These are phyloP conservation scores for Gossypium gossypioides DNA, from an alignment of 441 rosid species.

Conservation along the genomic window DNA sequence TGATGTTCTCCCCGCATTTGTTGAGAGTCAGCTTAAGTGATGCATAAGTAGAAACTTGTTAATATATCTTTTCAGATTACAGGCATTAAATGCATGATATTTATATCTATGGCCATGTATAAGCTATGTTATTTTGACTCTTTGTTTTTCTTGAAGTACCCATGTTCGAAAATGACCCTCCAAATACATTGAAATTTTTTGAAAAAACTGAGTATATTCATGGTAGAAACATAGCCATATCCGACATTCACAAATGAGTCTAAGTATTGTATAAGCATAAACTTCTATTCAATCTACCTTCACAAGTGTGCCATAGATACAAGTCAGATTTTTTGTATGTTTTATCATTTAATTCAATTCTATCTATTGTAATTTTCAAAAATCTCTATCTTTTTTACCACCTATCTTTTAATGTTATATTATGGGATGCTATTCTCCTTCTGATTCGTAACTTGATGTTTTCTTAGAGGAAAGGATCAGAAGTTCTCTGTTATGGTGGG, in stretches of 20 bases:
- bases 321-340: not conserved
- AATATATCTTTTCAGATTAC: not conserved
- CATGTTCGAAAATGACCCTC: not conserved
- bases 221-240: not conserved
- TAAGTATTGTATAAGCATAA: not conserved
- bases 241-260: not conserved
- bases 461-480: conserved; percentile 74
- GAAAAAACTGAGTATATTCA: not conserved
- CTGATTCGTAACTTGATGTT: conserved; percentile 11
- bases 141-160: not conserved
- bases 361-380: not conserved
- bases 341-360: not conserved
- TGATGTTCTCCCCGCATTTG: not conserved
- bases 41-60: not conserved
- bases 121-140: not conserved
- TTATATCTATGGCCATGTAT: not conserved
- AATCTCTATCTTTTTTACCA: not conserved
- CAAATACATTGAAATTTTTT: not conserved
- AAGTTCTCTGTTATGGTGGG: conserved; percentile 59
- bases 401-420: not conserved
- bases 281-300: not conserved
- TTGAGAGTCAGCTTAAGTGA: not conserved
- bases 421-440: not conserved
- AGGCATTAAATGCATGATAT: not conserved
- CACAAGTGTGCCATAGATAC: not conserved